Percentiles rank a stretch among this genome's conserved stretches.
phyloP scores from a whole-genome alignment of 2,329 filamentous ascomycete genomes.

The Hymenoscyphus fraxineus region DNA sequence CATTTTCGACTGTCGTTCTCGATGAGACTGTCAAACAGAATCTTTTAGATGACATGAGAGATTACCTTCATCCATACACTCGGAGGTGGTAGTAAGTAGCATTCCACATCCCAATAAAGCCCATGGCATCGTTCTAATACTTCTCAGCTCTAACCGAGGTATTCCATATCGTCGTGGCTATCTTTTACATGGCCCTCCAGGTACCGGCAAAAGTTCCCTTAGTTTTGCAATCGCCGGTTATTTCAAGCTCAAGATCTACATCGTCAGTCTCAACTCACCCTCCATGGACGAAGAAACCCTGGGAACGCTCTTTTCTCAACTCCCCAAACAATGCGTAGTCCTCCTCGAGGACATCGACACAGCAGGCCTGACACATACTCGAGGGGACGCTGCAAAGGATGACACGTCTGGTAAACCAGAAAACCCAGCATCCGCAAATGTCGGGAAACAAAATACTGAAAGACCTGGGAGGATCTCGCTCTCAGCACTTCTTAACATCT shows the following conservation, averaged over 20 bases:
- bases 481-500: conserved; percentile 63
- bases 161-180: conserved; percentile 85
- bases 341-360: conserved; percentile 75
- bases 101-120: not conserved
- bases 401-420: conserved; percentile 24
- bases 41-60: conserved; percentile 56
- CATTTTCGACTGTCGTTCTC: conserved; percentile 63
- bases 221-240: conserved; percentile 67
- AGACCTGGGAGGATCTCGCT: conserved; percentile 45
- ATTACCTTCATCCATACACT: conserved; percentile 60
- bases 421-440: conserved; percentile 10
- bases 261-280: conserved; percentile 62
- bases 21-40: conserved; percentile 56
- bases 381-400: conserved; percentile 19
- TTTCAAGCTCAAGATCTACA: conserved; percentile 69
- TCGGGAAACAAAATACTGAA: conserved; percentile 8
- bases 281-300: conserved; percentile 64
- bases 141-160: conserved; percentile 59
- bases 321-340: conserved; percentile 68
- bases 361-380: conserved; percentile 59
- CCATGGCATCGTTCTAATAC: not conserved
- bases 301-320: conserved; percentile 58
- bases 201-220: conserved; percentile 74
- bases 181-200: conserved; percentile 74
- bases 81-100: conserved; percentile 63